Base-by-base conservation (phyloP, 352 stramenopile species). In the Globisporangium parvum region DNA sequence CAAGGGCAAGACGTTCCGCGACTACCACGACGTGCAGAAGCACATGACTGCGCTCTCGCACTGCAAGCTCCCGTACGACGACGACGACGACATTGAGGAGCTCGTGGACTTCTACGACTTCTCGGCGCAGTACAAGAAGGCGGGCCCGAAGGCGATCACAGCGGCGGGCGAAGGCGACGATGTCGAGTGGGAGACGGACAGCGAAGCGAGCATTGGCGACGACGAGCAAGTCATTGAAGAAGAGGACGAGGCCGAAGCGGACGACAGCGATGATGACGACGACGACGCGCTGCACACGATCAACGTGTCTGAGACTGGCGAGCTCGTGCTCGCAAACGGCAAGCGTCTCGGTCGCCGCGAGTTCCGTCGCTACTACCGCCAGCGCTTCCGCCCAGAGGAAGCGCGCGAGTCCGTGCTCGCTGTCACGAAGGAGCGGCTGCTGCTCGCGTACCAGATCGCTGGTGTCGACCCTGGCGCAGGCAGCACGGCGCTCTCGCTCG, bases 1-100 rank as follows among this genome's bases (percentile, higher is more conserved):
- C 44, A 89, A 91, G 59, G 84, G 87, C 52, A 90, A 94, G 67
- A 66, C 77, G 5, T 99, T 98, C 75, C 73, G 67, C 8, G 88
- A 76, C 31, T 88, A 84, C 59, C 75, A 95, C 60, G 92, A 93
- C 50, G 90, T 88, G 52, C 87, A 98, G 70, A 95, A 97, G 69
- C 96, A 99, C 77, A 99, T 99, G 95, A 85, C 73, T 14, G 87
- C 83, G 50, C 75, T 94, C 28, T 92, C 75, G 41, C 91, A 98
- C 66, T 97, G 90, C 60, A 96, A 96, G 64, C 69, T 98, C 14
- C 71, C 75, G 48, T 98, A 97, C 63, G 88, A 97, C 53, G 83
- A 95, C 20, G 73, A 85, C 52, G 85, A 92, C 44, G 88, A 97
- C 59, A 58, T 96, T 53, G 82, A 96, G 9, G 90, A 97, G 62